phyloP scores from a whole-genome alignment of 164 flowering plant genomes.

The Umbellularia californica region DNA sequence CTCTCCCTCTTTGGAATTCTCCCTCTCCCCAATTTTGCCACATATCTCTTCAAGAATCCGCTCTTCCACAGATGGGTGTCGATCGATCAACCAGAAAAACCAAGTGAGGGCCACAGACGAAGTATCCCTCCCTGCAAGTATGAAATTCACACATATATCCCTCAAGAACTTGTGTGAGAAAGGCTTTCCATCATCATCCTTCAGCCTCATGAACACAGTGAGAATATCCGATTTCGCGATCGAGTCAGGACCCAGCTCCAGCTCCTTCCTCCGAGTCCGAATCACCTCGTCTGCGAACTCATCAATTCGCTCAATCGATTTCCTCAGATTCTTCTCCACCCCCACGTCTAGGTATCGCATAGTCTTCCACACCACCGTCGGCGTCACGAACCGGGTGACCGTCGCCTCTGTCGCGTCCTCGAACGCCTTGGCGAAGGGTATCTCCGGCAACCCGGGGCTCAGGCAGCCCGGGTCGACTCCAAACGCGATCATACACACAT shows the following conservation, averaged over 20 bases:
- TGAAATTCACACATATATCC: constrained; percentile 87
- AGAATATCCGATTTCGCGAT: constrained; percentile 54
- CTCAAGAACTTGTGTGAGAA: constrained; percentile 71
- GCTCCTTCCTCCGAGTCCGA: constrained; percentile 64
- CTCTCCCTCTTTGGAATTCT: not conserved
- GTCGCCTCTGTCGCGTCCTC: constrained; percentile 86
- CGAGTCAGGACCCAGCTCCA: constrained; percentile 12
- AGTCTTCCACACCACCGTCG: constrained; percentile 61
- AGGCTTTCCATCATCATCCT: constrained; percentile 59
- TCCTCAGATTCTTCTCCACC: constrained; percentile 46
- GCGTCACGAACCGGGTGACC: constrained; percentile 57
- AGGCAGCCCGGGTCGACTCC: constrained; percentile 93
- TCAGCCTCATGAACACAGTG: constrained; percentile 67
- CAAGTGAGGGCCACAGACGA: constrained; percentile 87
- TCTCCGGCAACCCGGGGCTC: constrained; percentile 50
- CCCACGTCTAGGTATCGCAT: constrained; percentile 61
- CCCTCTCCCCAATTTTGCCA: constrained; percentile 36
- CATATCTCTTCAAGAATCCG: constrained; percentile 52
- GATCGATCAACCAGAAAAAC: constrained; percentile 83
- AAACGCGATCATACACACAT: constrained; percentile 93
- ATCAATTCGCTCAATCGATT: constrained; percentile 55
- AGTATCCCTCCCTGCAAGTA: constrained; percentile 92
- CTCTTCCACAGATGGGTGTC: constrained; percentile 60
- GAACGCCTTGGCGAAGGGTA: constrained; percentile 80
- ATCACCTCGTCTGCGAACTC: constrained; percentile 69